These are phyloP conservation scores for barrel medic (Medicago truncatula) DNA, from an alignment of 306 rosid genomes.

Conservation along the genomic window MtrunA17r5.0-ANR NC_053046.1:2002501-2003000, in stretches of 20 bases:
- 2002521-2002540: not conserved
- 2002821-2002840: not conserved
- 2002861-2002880: not conserved
- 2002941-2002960: not conserved
- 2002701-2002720: conserved; percentile 6
- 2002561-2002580: not conserved
- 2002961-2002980: conserved; percentile 39
- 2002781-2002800: conserved; percentile 11
- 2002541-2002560: not conserved
- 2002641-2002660: conserved; percentile 14
- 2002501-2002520: conserved; percentile 1
- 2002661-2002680: conserved; percentile 8
- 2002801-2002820: conserved; percentile 1
- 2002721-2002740: not conserved
- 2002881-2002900: not conserved
- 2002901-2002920: not conserved
- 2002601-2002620: not conserved
- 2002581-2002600: conserved; percentile 15
- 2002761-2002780: conserved; percentile 1
- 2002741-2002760: not conserved
- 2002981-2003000: conserved; percentile 43
- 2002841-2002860: not conserved
- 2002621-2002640: conserved; percentile 14
- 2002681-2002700: not conserved
- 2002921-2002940: conserved; percentile 1